Evolutionary conservation across 306 rosid genomes (phyloP).

Genomic region (Gleditsia sinensis): DNA sequence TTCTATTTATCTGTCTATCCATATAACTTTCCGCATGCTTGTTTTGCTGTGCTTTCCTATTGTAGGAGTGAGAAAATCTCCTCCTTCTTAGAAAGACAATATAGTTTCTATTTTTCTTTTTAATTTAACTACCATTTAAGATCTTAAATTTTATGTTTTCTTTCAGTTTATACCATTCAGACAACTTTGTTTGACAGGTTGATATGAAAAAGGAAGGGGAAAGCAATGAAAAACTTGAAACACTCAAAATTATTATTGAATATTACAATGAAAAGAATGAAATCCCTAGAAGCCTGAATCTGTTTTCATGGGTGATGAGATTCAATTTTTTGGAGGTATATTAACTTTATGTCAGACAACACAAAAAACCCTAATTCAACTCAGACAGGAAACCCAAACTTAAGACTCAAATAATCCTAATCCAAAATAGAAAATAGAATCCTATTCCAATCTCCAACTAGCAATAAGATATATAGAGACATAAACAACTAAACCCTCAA

Average conservation of each 20-base stretch:
- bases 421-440: slow-evolving; percentile 2
- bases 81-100: neutral
- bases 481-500: neutral
- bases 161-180: slow-evolving; percentile 10
- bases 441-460: neutral
- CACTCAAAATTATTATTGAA: too few species aligned
- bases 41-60: neutral
- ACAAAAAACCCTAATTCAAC: slow-evolving; percentile 17
- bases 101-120: too few species aligned
- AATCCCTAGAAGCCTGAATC: too few species aligned
- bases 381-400: neutral
- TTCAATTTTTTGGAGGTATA: too few species aligned
- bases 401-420: slow-evolving; percentile 2
- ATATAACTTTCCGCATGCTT: neutral
- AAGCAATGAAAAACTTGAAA: too few species aligned
- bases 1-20: neutral
- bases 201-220: too few species aligned
- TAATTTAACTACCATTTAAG: too few species aligned
- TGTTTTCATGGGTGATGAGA: too few species aligned
- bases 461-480: neutral
- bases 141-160: too few species aligned
- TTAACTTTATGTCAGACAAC: too few species aligned
- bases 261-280: too few species aligned
- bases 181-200: too few species aligned
- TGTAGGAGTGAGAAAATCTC: neutral